Evolutionary conservation across 2,329 filamentous ascomycete species (phyloP).

Genomic region (Cytospora schulzeri): DNA sequence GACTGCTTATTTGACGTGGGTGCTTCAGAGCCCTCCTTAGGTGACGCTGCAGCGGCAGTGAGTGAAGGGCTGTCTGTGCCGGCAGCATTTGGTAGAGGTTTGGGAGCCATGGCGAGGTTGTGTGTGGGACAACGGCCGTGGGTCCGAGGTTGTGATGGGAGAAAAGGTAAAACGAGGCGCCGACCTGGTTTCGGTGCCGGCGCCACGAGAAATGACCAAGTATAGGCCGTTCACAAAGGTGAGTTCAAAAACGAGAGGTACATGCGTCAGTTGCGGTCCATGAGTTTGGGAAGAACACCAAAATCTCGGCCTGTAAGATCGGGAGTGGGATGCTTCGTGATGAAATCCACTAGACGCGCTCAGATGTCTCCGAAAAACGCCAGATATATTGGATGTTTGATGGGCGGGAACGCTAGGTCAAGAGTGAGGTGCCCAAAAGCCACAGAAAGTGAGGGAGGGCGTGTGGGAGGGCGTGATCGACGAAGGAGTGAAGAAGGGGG

Average conservation of each 20-base stretch:
- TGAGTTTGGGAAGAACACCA: conserved; percentile 15
- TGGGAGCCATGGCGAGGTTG: conserved; percentile 39
- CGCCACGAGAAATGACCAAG: conserved; percentile 22
- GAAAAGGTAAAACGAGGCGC: conserved; percentile 22
- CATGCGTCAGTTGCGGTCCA: conserved; percentile 23
- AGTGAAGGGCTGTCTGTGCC: conserved; percentile 34
- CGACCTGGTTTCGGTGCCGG: conserved; percentile 27
- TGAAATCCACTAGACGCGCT: not conserved
- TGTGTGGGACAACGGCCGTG: conserved; percentile 13
- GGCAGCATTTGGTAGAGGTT: conserved; percentile 38
- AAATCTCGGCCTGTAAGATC: conserved; percentile 5
- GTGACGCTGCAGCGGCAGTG: conserved; percentile 32
- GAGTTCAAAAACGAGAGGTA: conserved; percentile 10
- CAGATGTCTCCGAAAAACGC: not conserved
- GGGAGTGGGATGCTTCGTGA: not conserved
- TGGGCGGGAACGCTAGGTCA: not conserved
- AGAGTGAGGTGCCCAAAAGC: conserved; percentile 3
- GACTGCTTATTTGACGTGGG: conserved; percentile 33
- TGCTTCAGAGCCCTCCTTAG: conserved; percentile 34
- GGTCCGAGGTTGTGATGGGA: conserved; percentile 4
- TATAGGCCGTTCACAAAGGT: conserved; percentile 14
- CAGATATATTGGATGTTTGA: not conserved
- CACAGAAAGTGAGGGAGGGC: not conserved
- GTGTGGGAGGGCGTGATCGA: not conserved
- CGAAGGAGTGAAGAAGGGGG: conserved; percentile 7